Evolutionary conservation across 257 asterid genomes (phyloP), one percentile per base, ranked within the genome.

Genomic region (Ocimum tenuiflorum): DNA sequence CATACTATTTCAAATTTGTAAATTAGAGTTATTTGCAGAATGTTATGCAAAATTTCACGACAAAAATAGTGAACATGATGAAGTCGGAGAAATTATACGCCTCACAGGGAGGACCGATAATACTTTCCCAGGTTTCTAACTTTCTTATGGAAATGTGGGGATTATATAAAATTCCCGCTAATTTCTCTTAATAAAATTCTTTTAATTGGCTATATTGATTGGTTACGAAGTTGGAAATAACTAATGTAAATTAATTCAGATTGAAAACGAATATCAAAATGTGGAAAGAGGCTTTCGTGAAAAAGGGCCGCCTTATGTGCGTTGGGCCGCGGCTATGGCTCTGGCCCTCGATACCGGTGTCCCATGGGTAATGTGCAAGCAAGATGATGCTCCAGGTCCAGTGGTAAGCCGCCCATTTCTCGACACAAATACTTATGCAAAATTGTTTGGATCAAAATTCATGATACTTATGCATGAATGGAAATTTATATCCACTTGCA

Each of bases 361-460:
- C 7, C 98, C 98, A 9, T 91, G 98, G 98, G 84, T 29, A 89
- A 91, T 24, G 98, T 96, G n/a, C n/a, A n/a, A n/a, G n/a, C n/a
- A n/a, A n/a, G n/a, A n/a, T n/a, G n/a, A n/a, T n/a, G n/a, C n/a
- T 67, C 98, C 98, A 8, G 87, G 82, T 74, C 97, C 96, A 0
- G 78, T 91, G 86, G 98, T 91, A 80, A 64, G 38, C n/a, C n/a
- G 4, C 35, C 41, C 43, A 14, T 1, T 9, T 68, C 3, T 19
- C 0, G 4, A 24, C 31, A 24, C 4, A 24, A 24, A 24, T 1
- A 1, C 31, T 24, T 24, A 24, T 4, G 4, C 4, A 1, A 24
- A 4, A 4, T 4, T 4, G 31, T 24, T 4, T 4, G 31, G 31
- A 4, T 24, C 31, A 24, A 24, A 4, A 24, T 24, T 4, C 31